Evolutionary conservation across 306 rosid genomes (phyloP).

Genomic region (Acacia acuminata): DNA sequence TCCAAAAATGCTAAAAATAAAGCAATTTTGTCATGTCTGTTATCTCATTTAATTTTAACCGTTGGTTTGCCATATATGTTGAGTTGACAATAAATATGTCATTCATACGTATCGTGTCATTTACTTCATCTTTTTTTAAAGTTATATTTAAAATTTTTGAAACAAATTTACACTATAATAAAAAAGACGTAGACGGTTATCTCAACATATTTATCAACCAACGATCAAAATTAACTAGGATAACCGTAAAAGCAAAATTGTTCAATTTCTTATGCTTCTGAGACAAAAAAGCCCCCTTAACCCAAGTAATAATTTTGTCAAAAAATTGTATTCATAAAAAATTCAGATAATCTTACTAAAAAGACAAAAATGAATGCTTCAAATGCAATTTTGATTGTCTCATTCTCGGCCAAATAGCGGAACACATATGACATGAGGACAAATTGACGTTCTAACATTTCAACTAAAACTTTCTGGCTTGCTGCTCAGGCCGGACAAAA

Average conservation of each 20-base stretch:
- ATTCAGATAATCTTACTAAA: background rate
- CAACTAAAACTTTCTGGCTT: no score
- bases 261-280: rapidly evolving
- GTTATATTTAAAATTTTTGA: no score
- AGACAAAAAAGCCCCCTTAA: no score
- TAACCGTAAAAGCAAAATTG: rapidly evolving
- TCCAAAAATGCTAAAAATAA: no score
- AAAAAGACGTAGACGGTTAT: no score
- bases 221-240: no score
- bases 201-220: no score
- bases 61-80: rapidly evolving
- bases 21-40: rapidly evolving
- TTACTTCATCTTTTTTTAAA: no score
- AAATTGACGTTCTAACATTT: background rate
- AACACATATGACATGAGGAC: background rate
- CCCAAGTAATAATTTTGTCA: background rate
- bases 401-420: background rate
- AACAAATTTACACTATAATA: no score
- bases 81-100: rapidly evolving
- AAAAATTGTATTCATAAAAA: background rate
- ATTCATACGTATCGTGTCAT: no score
- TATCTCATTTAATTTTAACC: no score
- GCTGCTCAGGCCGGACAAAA: background rate
- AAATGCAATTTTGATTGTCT: background rate
- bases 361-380: background rate